These are phyloP conservation scores for Sarocladium kiliense DNA, from an alignment of 2,329 filamentous ascomycete species.

Conservation along the genomic window DNA sequence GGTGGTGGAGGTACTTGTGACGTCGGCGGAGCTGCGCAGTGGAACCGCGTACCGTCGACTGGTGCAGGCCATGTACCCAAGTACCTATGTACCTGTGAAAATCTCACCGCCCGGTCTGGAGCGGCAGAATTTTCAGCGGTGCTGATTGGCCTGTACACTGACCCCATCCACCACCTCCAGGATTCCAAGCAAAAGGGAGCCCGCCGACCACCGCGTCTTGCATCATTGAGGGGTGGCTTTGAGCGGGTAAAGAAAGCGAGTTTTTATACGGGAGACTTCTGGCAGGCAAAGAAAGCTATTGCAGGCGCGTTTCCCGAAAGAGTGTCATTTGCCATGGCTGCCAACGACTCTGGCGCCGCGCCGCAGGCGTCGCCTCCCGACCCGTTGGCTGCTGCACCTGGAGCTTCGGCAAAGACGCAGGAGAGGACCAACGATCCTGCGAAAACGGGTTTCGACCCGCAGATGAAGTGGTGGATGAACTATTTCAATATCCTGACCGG, in stretches of 20 bases:
- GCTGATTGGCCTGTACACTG: not conserved
- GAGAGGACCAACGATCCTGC: slow-evolving; percentile 53
- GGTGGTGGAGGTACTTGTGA: slow-evolving; percentile 7
- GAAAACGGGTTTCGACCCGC: slow-evolving; percentile 59
- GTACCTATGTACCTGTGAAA: not conserved
- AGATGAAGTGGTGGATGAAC: slow-evolving; percentile 67
- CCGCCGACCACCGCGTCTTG: slow-evolving; percentile 8
- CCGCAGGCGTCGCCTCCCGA: slow-evolving; percentile 1
- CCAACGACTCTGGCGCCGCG: slow-evolving; percentile 6
- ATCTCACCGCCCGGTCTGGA: not conserved
- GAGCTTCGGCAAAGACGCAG: slow-evolving; percentile 14
- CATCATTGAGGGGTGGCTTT: slow-evolving; percentile 8
- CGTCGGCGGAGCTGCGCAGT: slow-evolving; percentile 8
- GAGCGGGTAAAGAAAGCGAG: slow-evolving; percentile 9
- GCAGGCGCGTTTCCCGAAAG: not conserved
- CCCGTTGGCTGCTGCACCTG: not conserved
- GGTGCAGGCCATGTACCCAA: not conserved
- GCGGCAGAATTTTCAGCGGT: slow-evolving; percentile 2
- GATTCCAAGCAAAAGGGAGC: slow-evolving; percentile 7
- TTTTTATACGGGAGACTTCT: slow-evolving; percentile 5
- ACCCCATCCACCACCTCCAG: slow-evolving; percentile 5
- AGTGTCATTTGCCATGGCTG: slow-evolving; percentile 4
- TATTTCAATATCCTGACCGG: slow-evolving; percentile 80
- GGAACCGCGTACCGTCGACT: not conserved
- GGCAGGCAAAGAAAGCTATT: not conserved